Percentiles rank a stretch among this genome's conserved stretches.
Evolutionary conservation across 305 asterid genomes (phyloP).

Genomic region (Ajuga reptans): DNA sequence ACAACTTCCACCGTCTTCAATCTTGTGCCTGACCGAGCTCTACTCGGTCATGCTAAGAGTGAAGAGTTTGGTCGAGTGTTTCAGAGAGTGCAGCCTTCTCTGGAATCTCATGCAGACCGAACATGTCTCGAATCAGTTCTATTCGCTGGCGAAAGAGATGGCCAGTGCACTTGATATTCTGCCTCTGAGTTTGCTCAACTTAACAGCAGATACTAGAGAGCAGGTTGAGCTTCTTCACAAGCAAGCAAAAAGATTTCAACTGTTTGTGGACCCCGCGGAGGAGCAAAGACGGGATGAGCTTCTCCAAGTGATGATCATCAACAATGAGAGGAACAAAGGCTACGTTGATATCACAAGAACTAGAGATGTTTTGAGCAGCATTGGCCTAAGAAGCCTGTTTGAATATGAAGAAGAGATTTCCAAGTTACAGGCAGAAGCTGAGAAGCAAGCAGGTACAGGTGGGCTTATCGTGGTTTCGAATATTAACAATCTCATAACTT

Average conservation of each 20-base stretch:
- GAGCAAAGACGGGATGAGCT: slow-evolving; percentile 46
- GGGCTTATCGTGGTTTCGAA: slow-evolving; percentile 57
- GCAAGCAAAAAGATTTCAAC: slow-evolving; percentile 50
- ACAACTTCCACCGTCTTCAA: slow-evolving; percentile 58
- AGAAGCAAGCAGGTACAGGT: slow-evolving; percentile 78
- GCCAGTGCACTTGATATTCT: slow-evolving; percentile 67
- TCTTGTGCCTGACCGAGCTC: slow-evolving; percentile 69
- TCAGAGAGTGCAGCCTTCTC: slow-evolving; percentile 47
- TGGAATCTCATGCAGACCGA: slow-evolving; percentile 76
- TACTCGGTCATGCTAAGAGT: slow-evolving; percentile 40
- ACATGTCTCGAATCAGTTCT: slow-evolving; percentile 45
- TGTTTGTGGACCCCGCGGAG: slow-evolving; percentile 38
- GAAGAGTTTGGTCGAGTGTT: slow-evolving; percentile 42
- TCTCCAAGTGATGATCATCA: slow-evolving; percentile 33
- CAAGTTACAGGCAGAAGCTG: slow-evolving; percentile 55
- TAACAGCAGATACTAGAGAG: slow-evolving; percentile 60
- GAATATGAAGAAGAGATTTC: slow-evolving; percentile 58
- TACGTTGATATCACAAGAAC: slow-evolving; percentile 31
- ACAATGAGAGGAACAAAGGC: slow-evolving; percentile 35
- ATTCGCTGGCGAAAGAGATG: slow-evolving; percentile 50
- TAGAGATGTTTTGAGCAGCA: slow-evolving; percentile 33
- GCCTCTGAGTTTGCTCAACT: slow-evolving; percentile 59
- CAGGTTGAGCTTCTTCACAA: slow-evolving; percentile 67
- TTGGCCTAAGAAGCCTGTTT: slow-evolving; percentile 39
- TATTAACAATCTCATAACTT: slow-evolving; percentile 55